Evolutionary conservation across 139 green algal species (phyloP), one percentile per base, ranked within the genome.

Genomic region (Chlamydomonas sphaeroides): DNA sequence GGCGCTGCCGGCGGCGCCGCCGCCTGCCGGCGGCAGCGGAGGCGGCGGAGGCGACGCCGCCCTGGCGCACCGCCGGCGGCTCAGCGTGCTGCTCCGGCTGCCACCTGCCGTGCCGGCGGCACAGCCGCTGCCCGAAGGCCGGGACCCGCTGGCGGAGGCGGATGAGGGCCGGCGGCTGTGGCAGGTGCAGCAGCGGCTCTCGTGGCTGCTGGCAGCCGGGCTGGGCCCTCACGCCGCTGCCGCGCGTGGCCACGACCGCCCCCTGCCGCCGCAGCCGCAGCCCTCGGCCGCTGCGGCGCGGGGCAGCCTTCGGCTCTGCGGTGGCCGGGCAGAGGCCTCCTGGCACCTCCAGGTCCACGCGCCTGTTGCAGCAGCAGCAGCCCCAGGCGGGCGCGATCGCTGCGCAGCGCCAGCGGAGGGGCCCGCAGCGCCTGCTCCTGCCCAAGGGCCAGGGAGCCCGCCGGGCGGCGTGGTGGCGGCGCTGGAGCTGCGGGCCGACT

Each of bases 401-500:
- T 18, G 17, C 6, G 48, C 48, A 3, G 53, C 72, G 38, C 32
- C 56, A 0, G 39, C 73, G 33, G 61, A 59, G 42, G 74, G 3
- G 56, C 59, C 59, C 28, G 57, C 38, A 45, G 74, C 36, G 4
- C 48, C 1, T 4, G 56, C 14, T 1, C 48, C 36, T 3, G 72
- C 56, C 15, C 5, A 5, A 3, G 33, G 21, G 0, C 30, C 3
- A 26, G 70, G 0, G 49, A 3, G 17, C 11, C 18, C 33, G 7
- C 35, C 1, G 30, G 10, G 62, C 14, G 33, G 32, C 0, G 39
- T 82, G 42, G 23, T 65, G 32, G 75, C 73, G 41, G 33, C 28
- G 23, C 11, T 82, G 75, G 75, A 82, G 62, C 62, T 82, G 42
- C 25, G 11, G 61, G 75, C 62, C 0, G 75, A 82, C 45, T 32